Base-by-base conservation (phyloP, 176 grass and related monocot species). In the Raddia guianensis region DNA sequence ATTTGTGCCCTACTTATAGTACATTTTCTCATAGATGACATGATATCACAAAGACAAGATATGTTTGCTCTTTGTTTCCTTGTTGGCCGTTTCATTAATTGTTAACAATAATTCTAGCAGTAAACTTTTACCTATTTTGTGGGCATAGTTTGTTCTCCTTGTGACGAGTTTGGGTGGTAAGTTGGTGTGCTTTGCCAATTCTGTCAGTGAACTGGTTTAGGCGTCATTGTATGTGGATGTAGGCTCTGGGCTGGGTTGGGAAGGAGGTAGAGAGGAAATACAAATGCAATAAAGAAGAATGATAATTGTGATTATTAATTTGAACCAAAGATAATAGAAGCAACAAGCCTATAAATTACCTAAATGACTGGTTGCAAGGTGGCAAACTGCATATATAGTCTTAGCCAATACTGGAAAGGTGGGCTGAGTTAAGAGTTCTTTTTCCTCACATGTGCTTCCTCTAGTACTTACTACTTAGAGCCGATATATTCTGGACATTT, bases 161-260 rank as follows among this genome's bases (percentile, higher is more conserved):
- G 34, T 35, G 45, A 8, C 15, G 64, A 40, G 9, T n/a, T 37
- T 65, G 15, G 27, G 60, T 77, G 20, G 42, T 71, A 71, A 56
- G 40, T 48, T 49, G 15, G 15, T 18, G 15, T 18, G 44, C 71
- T 70, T 82, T 87, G 66, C 65, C 60, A 12, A 13, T 58, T 82
- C 15, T 52, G 79, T 13, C 15, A 19, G 57, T 55, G 49, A 72
- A 51, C 37, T 72, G 35, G 70, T 79, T 49, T 78, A 53, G 58
- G 8, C 37, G n/a, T 44, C 65, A 13, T 74, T 83, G 32, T 74
- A 43, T 47, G 70, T 47, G 61, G 37, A 27, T 60, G 49, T 60
- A 10, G 42, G 43, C 21, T 58, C 65, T 67, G 32, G 54, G 63
- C 13, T 56, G 37, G 37, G 42, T 52, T 54, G 4, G 9, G 2